Evolutionary conservation across 2,329 filamentous ascomycete genomes (phyloP).

Genomic region (Mycosphaerella arachidis): DNA sequence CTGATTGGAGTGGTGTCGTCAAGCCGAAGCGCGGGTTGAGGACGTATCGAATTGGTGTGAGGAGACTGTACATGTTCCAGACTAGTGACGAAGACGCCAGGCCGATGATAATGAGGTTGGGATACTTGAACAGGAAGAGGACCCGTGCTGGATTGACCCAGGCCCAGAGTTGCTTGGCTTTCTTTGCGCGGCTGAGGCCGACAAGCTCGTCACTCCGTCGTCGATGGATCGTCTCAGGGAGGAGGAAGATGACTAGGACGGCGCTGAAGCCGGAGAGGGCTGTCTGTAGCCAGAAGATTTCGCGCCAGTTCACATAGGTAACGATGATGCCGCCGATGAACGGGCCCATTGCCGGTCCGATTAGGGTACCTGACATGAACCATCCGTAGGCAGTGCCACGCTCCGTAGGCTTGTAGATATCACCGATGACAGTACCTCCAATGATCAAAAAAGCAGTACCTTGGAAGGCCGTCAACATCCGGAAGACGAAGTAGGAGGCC

Average conservation of each 20-base stretch:
- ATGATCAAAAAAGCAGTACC: constrained; percentile 66
- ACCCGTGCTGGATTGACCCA: constrained; percentile 66
- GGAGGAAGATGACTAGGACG: constrained; percentile 58
- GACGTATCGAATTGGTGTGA: constrained; percentile 58
- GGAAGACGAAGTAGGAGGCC: constrained; percentile 67
- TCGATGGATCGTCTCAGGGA: constrained; percentile 69
- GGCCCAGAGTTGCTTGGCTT: constrained; percentile 51
- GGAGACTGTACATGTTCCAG: constrained; percentile 66
- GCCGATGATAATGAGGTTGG: constrained; percentile 61
- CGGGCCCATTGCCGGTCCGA: constrained; percentile 64
- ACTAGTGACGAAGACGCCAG: constrained; percentile 60
- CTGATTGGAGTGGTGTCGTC: constrained; percentile 60
- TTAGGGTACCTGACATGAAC: constrained; percentile 50
- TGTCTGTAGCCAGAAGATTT: constrained; percentile 73
- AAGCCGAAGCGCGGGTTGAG: constrained; percentile 70
- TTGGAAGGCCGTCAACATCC: constrained; percentile 61
- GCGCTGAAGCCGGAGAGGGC: constrained; percentile 59
- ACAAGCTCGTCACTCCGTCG: constrained; percentile 59
- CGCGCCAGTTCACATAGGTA: constrained; percentile 67
- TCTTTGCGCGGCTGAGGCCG: constrained; percentile 43
- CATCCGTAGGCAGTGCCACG: constrained; percentile 69
- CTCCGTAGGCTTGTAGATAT: constrained; percentile 53
- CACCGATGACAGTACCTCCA: constrained; percentile 64
- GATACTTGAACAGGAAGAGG: constrained; percentile 60
- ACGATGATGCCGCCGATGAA: constrained; percentile 74